Evolutionary conservation across 2,329 filamentous ascomycete genomes (phyloP).

Genomic region (Fusarium solani-melongenae): DNA sequence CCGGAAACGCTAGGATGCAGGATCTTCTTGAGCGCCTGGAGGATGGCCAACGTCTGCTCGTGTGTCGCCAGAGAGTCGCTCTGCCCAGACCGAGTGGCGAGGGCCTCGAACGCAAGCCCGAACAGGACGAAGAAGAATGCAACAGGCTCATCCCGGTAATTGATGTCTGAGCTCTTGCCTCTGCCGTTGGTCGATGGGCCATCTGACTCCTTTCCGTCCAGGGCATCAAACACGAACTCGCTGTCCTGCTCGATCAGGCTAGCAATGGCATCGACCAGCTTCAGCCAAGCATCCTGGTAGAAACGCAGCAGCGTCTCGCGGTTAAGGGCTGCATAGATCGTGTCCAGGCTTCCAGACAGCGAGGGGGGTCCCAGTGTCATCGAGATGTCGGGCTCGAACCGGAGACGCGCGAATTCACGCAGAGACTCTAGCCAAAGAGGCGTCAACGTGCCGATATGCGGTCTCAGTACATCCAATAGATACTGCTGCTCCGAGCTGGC

Average conservation of each 20-base stretch:
- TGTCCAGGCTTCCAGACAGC: constrained; percentile 86
- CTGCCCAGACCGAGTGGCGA: constrained; percentile 78
- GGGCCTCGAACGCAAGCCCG: constrained; percentile 93
- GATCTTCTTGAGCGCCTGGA: constrained; percentile 94
- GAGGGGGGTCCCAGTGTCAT: constrained; percentile 86
- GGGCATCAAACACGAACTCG: constrained; percentile 95
- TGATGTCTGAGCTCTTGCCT: constrained; percentile 81
- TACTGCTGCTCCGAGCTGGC: constrained; percentile 94
- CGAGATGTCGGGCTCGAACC: constrained; percentile 97
- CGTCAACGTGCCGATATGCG: constrained; percentile 89
- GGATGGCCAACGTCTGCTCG: constrained; percentile 86
- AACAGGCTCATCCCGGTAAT: constrained; percentile 96
- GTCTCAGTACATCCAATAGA: constrained; percentile 85
- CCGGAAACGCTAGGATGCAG: constrained; percentile 93
- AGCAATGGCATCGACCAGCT: constrained; percentile 95
- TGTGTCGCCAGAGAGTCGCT: constrained; percentile 70
- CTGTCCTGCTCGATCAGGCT: constrained; percentile 98
- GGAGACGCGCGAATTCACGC: constrained; percentile 89
- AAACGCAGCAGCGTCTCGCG: constrained; percentile 93
- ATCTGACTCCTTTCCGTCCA: constrained; percentile 82
- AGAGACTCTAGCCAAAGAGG: constrained; percentile 94
- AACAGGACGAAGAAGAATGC: constrained; percentile 99
- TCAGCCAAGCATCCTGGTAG: constrained; percentile 97
- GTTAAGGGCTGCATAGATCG: constrained; percentile 94
- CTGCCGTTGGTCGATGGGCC: constrained; percentile 60